Conservation (phyloP, 1,284 basidiomycete species). For the Pseudozyma hubeiensis region DNA sequence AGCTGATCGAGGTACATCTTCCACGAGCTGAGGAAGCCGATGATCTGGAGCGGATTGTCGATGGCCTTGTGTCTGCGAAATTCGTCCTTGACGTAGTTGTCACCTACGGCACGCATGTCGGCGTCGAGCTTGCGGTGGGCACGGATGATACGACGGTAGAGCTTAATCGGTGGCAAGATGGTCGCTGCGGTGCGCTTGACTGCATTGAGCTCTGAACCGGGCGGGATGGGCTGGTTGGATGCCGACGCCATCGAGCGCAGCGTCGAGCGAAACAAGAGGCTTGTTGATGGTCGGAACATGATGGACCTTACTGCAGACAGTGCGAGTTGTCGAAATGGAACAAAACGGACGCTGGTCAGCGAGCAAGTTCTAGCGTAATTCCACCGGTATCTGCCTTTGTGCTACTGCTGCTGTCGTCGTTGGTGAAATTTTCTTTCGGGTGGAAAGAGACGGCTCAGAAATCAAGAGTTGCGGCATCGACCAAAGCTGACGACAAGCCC, state of each 20-base stretch:
- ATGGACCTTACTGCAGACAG: not conserved
- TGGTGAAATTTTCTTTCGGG: not conserved
- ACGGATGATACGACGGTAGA: conserved; percentile 64
- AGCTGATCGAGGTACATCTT: conserved; percentile 67
- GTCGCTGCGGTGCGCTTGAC: conserved; percentile 42
- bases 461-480: conserved; percentile 54
- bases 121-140: conserved; percentile 58
- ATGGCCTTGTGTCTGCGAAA: conserved; percentile 61
- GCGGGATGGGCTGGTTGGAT: conserved; percentile 42
- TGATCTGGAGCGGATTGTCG: conserved; percentile 66
- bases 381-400: conserved; percentile 5
- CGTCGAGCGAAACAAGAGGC: conserved; percentile 19
- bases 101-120: conserved; percentile 68
- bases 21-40: conserved; percentile 68
- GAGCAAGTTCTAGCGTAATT: not conserved
- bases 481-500: conserved; percentile 28
- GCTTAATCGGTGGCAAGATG: conserved; percentile 63
- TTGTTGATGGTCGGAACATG: conserved; percentile 38
- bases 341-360: conserved; percentile 5
- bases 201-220: conserved; percentile 34
- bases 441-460: conserved; percentile 46
- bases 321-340: not conserved
- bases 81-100: conserved; percentile 68
- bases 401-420: conserved; percentile 1
- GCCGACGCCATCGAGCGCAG: conserved; percentile 30